These are phyloP conservation scores for Solanum lycopersicoides DNA, from an alignment of 257 asterid species.

Conservation along the genomic window DNA sequence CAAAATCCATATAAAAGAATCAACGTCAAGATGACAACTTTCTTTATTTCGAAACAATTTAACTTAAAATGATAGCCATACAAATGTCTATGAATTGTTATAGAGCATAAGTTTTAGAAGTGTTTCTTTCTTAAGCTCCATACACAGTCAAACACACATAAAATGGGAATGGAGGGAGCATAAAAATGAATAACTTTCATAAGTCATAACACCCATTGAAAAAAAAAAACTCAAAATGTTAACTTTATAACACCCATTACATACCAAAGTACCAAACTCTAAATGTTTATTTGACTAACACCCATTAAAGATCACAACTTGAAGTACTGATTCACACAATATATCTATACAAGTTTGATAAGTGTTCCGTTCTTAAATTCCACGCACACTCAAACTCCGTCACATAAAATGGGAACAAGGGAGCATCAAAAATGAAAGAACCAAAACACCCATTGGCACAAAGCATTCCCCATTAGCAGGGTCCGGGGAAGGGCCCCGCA, in stretches of 20 bases:
- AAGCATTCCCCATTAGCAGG: background rate
- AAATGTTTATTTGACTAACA: background rate
- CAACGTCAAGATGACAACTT: background rate
- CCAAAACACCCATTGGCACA: background rate
- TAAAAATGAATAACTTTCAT: background rate
- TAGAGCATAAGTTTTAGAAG: background rate
- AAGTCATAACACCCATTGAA: background rate
- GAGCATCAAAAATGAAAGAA: background rate
- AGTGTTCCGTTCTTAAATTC: background rate
- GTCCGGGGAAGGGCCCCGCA: rapidly evolving
- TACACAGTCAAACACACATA: background rate
- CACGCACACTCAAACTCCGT: background rate
- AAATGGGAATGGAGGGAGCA: background rate
- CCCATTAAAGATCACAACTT: background rate
- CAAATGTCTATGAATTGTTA: background rate
- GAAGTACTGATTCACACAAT: background rate
- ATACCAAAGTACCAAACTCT: background rate
- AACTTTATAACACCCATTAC: background rate
- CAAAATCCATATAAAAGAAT: background rate
- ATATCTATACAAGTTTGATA: background rate
- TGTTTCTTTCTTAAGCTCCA: background rate
- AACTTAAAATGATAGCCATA: background rate
- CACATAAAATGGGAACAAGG: background rate
- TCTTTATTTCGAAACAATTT: background rate
- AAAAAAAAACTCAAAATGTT: background rate